Base-by-base conservation (phyloP, 441 rosid species). In the Pelargonium hybrid region DNA sequence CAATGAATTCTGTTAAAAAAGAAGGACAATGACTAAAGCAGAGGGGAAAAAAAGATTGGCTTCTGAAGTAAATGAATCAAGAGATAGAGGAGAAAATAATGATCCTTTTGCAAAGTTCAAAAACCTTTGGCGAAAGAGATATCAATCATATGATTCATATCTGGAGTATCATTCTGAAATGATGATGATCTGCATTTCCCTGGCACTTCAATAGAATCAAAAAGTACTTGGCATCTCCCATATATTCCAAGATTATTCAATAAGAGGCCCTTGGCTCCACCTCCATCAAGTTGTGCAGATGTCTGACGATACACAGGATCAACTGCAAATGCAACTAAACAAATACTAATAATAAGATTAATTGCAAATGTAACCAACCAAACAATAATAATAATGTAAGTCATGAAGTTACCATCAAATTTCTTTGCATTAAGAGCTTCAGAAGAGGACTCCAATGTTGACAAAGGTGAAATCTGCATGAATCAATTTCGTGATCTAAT, bases 221-320 rank as follows among this genome's bases (percentile, higher is more conserved):
- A 93, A 48, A 91, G 91, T 79, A 93, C 96, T 72, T 82, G 87
- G 65, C 98, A 93, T 64, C 86, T 87, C 71, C 91, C 91, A 82
- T 85, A 88, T 47, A 93, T 88, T 75, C 95, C 98, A 77, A 93
- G 91, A 75, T 93, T 91, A 81, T 88, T 93, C 79, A 93, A 78
- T 75, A 93, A 69, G 47, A 93, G 86, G 69, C 96, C 98, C 82
- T 84, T 93, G 57, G 91, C 97, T 75, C 98, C 96, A 69, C 98
- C 98, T 88, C 88, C 98, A 78, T 93, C 97, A 78, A 91, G 88
- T 76, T 90, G 93, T 67, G 98, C 98, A 69, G 96, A 88, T 57
- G 97, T 91, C 77, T 93, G 98, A 78, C 88, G 95, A 83, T 91
- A 93, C 37, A 90, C 82, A 9, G 98, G 97, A 85, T 90, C 98